Evolutionary conservation across 352 stramenopile species (phyloP).

Genomic region (Halophytophthora batemanensis): DNA sequence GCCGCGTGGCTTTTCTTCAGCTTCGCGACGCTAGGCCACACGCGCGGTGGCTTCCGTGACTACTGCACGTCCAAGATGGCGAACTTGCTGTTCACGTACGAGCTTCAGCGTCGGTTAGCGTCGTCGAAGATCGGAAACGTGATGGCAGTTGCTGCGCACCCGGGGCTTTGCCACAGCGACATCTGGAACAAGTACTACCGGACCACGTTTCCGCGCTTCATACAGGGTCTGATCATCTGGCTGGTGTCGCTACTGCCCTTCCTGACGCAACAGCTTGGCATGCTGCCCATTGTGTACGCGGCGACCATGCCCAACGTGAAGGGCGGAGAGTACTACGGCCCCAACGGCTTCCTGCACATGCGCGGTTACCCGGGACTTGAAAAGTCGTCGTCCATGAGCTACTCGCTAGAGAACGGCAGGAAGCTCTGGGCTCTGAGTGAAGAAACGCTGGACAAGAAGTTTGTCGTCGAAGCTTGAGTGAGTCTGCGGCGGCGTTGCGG

Average conservation of each 20-base stretch:
- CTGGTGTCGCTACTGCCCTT: conserved; percentile 40
- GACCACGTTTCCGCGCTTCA: conserved; percentile 25
- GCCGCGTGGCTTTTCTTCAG: conserved; percentile 27
- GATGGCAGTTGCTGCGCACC: conserved; percentile 47
- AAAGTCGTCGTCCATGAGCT: conserved; percentile 28
- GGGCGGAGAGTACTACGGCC: conserved; percentile 51
- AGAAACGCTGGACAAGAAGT: conserved; percentile 29
- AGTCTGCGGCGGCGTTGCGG: neutral
- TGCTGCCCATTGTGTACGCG: conserved; percentile 52
- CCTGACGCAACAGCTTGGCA: conserved; percentile 41
- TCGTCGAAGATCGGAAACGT: conserved; percentile 34
- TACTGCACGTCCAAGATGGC: conserved; percentile 59
- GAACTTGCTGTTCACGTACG: conserved; percentile 64
- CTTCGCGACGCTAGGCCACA: conserved; percentile 37
- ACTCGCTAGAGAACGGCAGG: conserved; percentile 30
- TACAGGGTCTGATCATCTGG: conserved; percentile 36
- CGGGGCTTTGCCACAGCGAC: conserved; percentile 45
- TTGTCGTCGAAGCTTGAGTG: conserved; percentile 17
- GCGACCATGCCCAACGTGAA: conserved; percentile 36
- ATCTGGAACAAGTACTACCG: conserved; percentile 49
- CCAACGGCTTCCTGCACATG: conserved; percentile 36
- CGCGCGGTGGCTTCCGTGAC: conserved; percentile 32
- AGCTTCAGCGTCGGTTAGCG: conserved; percentile 44
- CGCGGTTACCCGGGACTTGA: conserved; percentile 46
- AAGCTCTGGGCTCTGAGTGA: conserved; percentile 58